These are phyloP conservation scores for Cercospora berteroae DNA, from an alignment of 2,329 filamentous ascomycete species.

Conservation along the genomic window DNA sequence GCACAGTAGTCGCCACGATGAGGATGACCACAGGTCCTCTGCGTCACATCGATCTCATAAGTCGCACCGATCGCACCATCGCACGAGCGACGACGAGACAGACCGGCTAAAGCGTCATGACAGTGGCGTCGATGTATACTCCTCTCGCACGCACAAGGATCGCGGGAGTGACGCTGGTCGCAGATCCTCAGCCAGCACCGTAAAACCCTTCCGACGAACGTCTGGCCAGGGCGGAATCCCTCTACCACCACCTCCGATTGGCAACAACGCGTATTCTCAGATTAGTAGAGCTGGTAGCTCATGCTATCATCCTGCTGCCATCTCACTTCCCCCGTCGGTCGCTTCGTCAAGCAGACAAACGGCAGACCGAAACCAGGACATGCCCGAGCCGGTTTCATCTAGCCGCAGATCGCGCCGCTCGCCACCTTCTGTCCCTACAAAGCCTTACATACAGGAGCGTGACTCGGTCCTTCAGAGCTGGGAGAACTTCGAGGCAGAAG, in stretches of 20 bases:
- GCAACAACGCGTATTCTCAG: conserved; percentile 16
- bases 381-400: neutral
- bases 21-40: conserved; percentile 5
- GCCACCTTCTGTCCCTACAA: conserved; percentile 7
- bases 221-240: conserved; percentile 16
- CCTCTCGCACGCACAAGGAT: conserved; percentile 24
- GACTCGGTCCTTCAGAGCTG: conserved; percentile 16
- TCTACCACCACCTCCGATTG: conserved; percentile 16
- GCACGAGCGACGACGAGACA: conserved; percentile 21
- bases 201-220: conserved; percentile 27
- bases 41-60: conserved; percentile 15
- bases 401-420: conserved; percentile 2
- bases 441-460: conserved; percentile 18
- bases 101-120: conserved; percentile 31
- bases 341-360: conserved; percentile 8
- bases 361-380: neutral
- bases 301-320: conserved; percentile 30
- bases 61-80: conserved; percentile 15
- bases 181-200: conserved; percentile 33
- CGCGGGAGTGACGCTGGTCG: conserved; percentile 21
- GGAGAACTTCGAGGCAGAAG: conserved; percentile 29
- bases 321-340: conserved; percentile 24
- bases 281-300: conserved; percentile 14
- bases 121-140: conserved; percentile 30
- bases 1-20: conserved; percentile 13